Evolutionary conservation across 73 alveolate species (phyloP).

Genomic region (Tetrahymena malaccensis): DNA sequence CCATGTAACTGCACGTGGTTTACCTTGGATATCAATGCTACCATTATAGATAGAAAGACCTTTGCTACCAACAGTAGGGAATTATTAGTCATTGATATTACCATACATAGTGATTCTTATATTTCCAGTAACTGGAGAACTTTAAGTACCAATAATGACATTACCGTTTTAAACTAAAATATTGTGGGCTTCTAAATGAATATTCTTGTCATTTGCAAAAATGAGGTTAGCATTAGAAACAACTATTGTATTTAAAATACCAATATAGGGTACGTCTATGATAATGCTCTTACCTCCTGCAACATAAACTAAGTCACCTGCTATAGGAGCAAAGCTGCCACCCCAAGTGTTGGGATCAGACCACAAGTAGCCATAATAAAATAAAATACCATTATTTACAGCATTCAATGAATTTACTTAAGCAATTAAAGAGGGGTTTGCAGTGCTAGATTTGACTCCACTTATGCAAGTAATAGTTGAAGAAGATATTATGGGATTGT

Average conservation of each 20-base stretch:
- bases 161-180: slow-evolving; percentile 57
- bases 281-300: slow-evolving; percentile 49
- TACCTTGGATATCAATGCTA: slow-evolving; percentile 69
- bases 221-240: slow-evolving; percentile 60
- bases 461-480: slow-evolving; percentile 36
- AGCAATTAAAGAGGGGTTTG: not conserved
- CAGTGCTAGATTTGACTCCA: slow-evolving; percentile 29
- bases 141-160: slow-evolving; percentile 71
- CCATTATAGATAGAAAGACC: slow-evolving; percentile 62
- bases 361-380: slow-evolving; percentile 50
- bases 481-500: not conserved
- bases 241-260: slow-evolving; percentile 41
- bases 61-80: slow-evolving; percentile 77
- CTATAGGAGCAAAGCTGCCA: slow-evolving; percentile 59
- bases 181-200: slow-evolving; percentile 62
- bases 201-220: slow-evolving; percentile 44
- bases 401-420: slow-evolving; percentile 28
- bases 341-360: slow-evolving; percentile 67
- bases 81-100: slow-evolving; percentile 21
- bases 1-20: slow-evolving; percentile 60
- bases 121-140: slow-evolving; percentile 48
- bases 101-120: slow-evolving; percentile 66
- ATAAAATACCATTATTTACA: slow-evolving; percentile 35
- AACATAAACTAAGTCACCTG: slow-evolving; percentile 52
- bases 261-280: slow-evolving; percentile 52